phyloP scores from a whole-genome alignment of 2,329 filamentous ascomycete species.

The Aspergillus sp. region DNA sequence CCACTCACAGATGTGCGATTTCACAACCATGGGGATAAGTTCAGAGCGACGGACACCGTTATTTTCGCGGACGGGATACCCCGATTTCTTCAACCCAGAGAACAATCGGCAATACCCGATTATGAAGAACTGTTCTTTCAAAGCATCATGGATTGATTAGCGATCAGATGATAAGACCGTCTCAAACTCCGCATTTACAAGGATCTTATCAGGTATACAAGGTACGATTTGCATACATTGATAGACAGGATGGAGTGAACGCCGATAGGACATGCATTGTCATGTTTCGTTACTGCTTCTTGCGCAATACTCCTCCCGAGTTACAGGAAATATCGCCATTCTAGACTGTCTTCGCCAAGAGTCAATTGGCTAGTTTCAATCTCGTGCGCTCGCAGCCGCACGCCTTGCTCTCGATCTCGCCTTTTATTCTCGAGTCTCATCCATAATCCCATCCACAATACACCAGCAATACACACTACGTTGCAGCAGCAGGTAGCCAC shows the following conservation, averaged over 20 bases:
- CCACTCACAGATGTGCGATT: slow-evolving; percentile 33
- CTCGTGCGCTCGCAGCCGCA: slow-evolving; percentile 27
- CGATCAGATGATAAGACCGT: no score
- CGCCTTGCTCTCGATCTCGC: slow-evolving; percentile 33
- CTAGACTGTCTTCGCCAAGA: slow-evolving; percentile 32
- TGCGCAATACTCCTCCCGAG: background rate
- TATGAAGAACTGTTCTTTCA: no score
- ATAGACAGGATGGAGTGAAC: background rate
- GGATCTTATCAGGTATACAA: no score
- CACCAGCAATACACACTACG: slow-evolving; percentile 36
- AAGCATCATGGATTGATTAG: no score
- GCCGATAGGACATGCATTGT: background rate
- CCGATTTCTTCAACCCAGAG: background rate
- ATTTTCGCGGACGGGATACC: no score
- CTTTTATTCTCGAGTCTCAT: slow-evolving; percentile 41
- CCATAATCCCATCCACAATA: slow-evolving; percentile 36
- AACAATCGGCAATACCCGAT: no score
- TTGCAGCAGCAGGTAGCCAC: slow-evolving; percentile 40
- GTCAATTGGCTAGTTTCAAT: slow-evolving; percentile 35
- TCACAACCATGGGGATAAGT: slow-evolving; percentile 1
- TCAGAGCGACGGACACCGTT: background rate
- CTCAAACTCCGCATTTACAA: no score
- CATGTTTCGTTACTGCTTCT: background rate
- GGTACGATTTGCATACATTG: no score
- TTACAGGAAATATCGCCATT: slow-evolving; percentile 28